Evolutionary conservation across 2,329 filamentous ascomycete species (phyloP), one percentile per base, ranked within the genome.

Genomic region (Microdochium bolleyi): DNA sequence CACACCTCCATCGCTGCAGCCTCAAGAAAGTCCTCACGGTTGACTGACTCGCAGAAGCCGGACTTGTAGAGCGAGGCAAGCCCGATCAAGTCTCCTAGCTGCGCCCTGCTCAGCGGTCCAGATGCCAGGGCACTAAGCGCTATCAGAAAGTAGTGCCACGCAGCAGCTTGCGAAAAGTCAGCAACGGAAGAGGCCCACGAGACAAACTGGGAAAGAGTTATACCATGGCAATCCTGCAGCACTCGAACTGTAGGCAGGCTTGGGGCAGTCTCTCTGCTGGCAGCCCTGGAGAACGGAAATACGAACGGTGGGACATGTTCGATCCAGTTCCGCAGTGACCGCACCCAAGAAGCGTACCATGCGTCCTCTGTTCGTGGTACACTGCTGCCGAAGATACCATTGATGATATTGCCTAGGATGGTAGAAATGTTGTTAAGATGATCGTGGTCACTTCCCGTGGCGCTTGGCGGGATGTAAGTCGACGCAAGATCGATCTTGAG

Each of bases 221-320:
- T 63, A 75, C 75, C 72, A 46, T 78, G 73, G 24, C 68, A 75
- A 9, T 70, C 65, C 10, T 64, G 65, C 0, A 76, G 57, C 34
- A 73, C 67, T 64, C 73, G 71, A 10, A 71, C 53, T 4, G 62
- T 64, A 0, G 73, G 71, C 11, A 77, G 67, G 0, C 51, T 50
- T n/a, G 54, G 52, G 8, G 51, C 32, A 32, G 53, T 10, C 14
- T 11, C 41, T 22, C 19, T 46, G 41, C 21, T 19, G 7, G 51
- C 48, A 10, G 52, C 53, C 52, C 57, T 52, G 44, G 57, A 66
- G 56, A 68, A 75, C 21, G 65, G 67, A 27, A 55, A 53, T 37
- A 69, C 67, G 30, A 60, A 58, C 1, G 7, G 9, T 2, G 73
- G 71, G 3, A 72, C 59, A 2, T 49, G 49, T 0, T 41, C 52